A percentile compares a stretch with the other conserved stretches of the same genome.
Evolutionary conservation across 2,329 filamentous ascomycete species (phyloP).

Genomic region (Fusarium brachygibbosum): DNA sequence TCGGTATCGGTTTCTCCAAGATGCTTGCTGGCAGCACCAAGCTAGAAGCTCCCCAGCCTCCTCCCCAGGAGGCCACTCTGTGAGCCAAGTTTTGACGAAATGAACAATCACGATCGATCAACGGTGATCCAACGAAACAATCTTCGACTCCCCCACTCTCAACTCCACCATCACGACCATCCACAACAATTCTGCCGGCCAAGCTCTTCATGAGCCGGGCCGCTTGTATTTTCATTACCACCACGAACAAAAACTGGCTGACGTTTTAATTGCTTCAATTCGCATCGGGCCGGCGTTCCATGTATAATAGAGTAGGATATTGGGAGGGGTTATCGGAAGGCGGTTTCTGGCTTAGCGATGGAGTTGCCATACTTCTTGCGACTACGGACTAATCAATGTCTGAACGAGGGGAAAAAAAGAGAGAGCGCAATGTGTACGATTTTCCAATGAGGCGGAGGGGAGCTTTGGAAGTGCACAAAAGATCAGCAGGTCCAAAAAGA

Average conservation of each 20-base stretch:
- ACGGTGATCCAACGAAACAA: slow-evolving; percentile 24
- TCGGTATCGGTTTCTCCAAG: slow-evolving; percentile 94
- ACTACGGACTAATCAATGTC: slow-evolving; percentile 32
- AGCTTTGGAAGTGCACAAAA: slow-evolving; percentile 13
- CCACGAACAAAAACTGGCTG: slow-evolving; percentile 39
- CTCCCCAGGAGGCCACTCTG: slow-evolving; percentile 51
- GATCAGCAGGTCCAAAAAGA: slow-evolving; percentile 20
- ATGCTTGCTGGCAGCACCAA: slow-evolving; percentile 93
- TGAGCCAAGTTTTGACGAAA: slow-evolving; percentile 36
- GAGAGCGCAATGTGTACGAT: slow-evolving; percentile 36
- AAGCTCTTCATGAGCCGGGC: slow-evolving; percentile 14
- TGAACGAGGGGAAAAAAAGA: slow-evolving; percentile 28
- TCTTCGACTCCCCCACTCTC: slow-evolving; percentile 43
- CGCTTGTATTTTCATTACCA: slow-evolving; percentile 43
- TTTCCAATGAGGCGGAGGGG: slow-evolving; percentile 13
- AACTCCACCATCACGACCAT: slow-evolving; percentile 43
- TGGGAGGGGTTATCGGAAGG: slow-evolving; percentile 31
- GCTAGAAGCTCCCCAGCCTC: slow-evolving; percentile 71
- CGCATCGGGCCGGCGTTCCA: slow-evolving; percentile 54
- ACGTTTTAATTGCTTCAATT: slow-evolving; percentile 41
- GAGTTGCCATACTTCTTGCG: slow-evolving; percentile 42
- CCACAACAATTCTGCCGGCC: slow-evolving; percentile 22
- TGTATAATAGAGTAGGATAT: slow-evolving; percentile 51
- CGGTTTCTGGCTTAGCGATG: slow-evolving; percentile 46
- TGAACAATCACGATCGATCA: slow-evolving; percentile 27